Percentiles rank a stretch among this genome's conserved stretches.
These are phyloP conservation scores for Cryphonectria nitschkei DNA, from an alignment of 2,329 filamentous ascomycete genomes.

Conservation along the genomic window DNA sequence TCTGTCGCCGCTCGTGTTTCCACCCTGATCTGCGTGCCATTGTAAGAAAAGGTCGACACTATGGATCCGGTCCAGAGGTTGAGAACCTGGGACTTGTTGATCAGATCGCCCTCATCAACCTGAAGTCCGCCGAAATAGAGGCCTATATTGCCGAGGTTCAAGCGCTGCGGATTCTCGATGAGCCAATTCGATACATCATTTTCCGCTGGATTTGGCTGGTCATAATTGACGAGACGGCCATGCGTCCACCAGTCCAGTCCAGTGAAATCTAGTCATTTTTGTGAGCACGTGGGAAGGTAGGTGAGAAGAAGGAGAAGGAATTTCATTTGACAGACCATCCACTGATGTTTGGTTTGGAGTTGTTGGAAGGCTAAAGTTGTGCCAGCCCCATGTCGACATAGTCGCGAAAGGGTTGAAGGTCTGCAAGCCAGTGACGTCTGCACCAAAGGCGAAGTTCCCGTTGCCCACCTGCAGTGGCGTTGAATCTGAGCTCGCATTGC, in stretches of 20 bases:
- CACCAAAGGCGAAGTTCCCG: slow-evolving; percentile 53
- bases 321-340: slow-evolving; percentile 35
- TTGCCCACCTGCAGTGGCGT: slow-evolving; percentile 58
- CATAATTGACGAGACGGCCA: slow-evolving; percentile 45
- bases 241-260: slow-evolving; percentile 50
- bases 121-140: slow-evolving; percentile 46
- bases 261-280: slow-evolving; percentile 40
- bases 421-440: slow-evolving; percentile 51
- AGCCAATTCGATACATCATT: slow-evolving; percentile 48
- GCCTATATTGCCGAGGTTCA: slow-evolving; percentile 54
- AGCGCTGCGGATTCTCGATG: slow-evolving; percentile 53
- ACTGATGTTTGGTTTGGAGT: slow-evolving; percentile 43
- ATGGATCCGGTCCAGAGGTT: slow-evolving; percentile 54
- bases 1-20: slow-evolving; percentile 49
- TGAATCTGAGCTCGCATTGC: slow-evolving; percentile 50
- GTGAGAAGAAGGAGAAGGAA: neutral
- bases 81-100: slow-evolving; percentile 46
- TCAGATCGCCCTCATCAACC: slow-evolving; percentile 46
- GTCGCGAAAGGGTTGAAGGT: slow-evolving; percentile 51
- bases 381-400: slow-evolving; percentile 54
- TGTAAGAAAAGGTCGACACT: slow-evolving; percentile 47
- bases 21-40: slow-evolving; percentile 44
- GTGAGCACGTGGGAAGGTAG: slow-evolving; percentile 22
- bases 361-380: slow-evolving; percentile 51
- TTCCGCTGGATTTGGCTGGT: slow-evolving; percentile 46